phyloP scores from a whole-genome alignment of 352 stramenopile species.

The Pythium phragmiticola region DNA sequence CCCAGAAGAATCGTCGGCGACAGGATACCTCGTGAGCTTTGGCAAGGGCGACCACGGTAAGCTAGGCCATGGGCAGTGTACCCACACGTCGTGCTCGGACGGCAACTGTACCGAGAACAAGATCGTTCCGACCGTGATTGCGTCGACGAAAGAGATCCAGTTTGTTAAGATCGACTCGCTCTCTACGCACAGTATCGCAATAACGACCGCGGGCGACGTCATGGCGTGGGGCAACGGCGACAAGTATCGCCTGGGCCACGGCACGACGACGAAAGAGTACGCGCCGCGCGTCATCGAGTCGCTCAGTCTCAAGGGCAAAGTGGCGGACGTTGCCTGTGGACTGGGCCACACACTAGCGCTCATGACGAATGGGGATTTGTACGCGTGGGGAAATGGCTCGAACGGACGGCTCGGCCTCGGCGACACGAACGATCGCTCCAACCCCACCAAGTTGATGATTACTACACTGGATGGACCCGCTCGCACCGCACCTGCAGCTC shows the following conservation, averaged over 20 bases:
- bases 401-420: constrained; percentile 81
- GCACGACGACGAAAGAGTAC: constrained; percentile 73
- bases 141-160: constrained; percentile 41
- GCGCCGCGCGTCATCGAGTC: constrained; percentile 57
- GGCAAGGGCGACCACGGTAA: constrained; percentile 85
- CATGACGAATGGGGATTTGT: constrained; percentile 65
- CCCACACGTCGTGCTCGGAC: constrained; percentile 58
- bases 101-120: constrained; percentile 87
- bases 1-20: constrained; percentile 28
- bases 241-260: constrained; percentile 79
- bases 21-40: constrained; percentile 77
- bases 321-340: constrained; percentile 58
- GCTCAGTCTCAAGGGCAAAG: constrained; percentile 54
- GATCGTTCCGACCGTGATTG: constrained; percentile 55
- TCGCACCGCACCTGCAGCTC: background rate
- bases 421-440: constrained; percentile 70
- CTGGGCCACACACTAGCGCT: constrained; percentile 68
- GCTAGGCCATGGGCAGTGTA: constrained; percentile 74
- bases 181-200: constrained; percentile 78
- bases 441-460: constrained; percentile 36
- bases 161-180: constrained; percentile 80
- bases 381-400: constrained; percentile 82
- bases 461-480: constrained; percentile 8
- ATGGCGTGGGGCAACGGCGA: constrained; percentile 85
- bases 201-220: constrained; percentile 60